Conservation (phyloP, 805 yeast genomes). For the Metschnikowia peoriensis region DNA sequence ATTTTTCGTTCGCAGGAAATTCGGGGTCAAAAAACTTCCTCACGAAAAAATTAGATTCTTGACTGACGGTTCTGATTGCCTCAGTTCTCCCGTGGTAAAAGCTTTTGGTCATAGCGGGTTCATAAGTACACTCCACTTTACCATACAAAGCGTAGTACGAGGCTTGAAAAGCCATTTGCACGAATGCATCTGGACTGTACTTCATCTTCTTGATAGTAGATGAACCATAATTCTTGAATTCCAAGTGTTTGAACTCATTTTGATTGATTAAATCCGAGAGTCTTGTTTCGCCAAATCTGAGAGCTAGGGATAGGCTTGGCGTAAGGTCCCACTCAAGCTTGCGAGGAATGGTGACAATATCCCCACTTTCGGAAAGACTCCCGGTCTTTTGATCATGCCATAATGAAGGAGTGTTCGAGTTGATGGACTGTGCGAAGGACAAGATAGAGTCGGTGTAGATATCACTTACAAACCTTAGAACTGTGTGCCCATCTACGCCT, state of each 20-base stretch:
- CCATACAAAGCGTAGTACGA: conserved; percentile 92
- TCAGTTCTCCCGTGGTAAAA: conserved; percentile 92
- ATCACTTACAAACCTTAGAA: conserved; percentile 81
- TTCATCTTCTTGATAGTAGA: conserved; percentile 79
- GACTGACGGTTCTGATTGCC: conserved; percentile 81
- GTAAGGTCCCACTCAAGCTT: conserved; percentile 88
- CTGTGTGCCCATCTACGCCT: conserved; percentile 95
- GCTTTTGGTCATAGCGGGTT: conserved; percentile 92
- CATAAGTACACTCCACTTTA: conserved; percentile 89
- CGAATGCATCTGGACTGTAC: conserved; percentile 90
- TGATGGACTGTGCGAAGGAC: conserved; percentile 80
- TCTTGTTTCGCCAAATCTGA: conserved; percentile 89
- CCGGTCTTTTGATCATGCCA: conserved; percentile 44
- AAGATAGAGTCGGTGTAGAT: conserved; percentile 88
- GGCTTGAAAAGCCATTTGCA: conserved; percentile 91
- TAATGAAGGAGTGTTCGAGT: conserved; percentile 68
- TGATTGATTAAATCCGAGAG: conserved; percentile 84
- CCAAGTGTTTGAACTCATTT: conserved; percentile 80
- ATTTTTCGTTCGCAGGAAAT: conserved; percentile 56
- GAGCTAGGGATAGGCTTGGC: conserved; percentile 67
- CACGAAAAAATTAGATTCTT: conserved; percentile 77
- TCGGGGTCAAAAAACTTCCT: conserved; percentile 76
- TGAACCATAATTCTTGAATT: conserved; percentile 71
- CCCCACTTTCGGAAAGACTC: conserved; percentile 30
- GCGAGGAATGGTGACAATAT: conserved; percentile 65